phyloP scores from a whole-genome alignment of 306 rosid species.

The Geum urbanum region DNA sequence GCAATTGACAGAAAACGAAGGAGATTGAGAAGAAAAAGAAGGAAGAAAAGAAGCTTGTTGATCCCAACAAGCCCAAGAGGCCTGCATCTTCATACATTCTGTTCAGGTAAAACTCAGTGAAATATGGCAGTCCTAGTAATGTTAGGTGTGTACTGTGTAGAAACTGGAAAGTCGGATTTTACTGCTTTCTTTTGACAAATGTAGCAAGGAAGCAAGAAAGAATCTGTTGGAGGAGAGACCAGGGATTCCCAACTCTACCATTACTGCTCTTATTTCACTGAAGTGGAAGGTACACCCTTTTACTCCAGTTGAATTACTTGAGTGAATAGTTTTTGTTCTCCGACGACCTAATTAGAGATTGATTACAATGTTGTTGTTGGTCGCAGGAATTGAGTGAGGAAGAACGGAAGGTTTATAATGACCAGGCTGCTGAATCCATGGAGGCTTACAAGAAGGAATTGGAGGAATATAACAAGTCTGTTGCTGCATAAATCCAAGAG shows the following conservation, averaged over 20 bases:
- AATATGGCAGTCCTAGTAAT: not conserved
- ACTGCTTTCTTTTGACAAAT: not conserved
- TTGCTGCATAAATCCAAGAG: conserved; percentile 27
- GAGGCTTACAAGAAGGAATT: conserved; percentile 70
- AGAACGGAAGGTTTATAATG: conserved; percentile 62
- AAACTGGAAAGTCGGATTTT: not conserved
- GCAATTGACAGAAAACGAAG: conserved; percentile 53
- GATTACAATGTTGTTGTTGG: not conserved
- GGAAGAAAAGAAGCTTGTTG: conserved; percentile 50
- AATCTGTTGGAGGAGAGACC: conserved; percentile 54
- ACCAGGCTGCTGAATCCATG: conserved; percentile 76
- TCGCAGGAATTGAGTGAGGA: conserved; percentile 69
- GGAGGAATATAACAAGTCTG: conserved; percentile 62
- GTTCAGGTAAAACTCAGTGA: conserved; percentile 42
- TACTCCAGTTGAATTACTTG: not conserved
- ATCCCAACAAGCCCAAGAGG: conserved; percentile 86
- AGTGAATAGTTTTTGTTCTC: too few species aligned
- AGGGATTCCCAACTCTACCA: conserved; percentile 41
- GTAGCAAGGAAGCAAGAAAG: conserved; percentile 77
- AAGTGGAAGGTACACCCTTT: conserved; percentile 63
- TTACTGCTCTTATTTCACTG: conserved; percentile 61
- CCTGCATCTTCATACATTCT: conserved; percentile 74
- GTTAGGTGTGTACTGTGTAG: too few species aligned
- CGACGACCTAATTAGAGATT: not conserved
- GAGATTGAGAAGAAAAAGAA: conserved; percentile 46